Base-by-base conservation (phyloP, 2,329 filamentous ascomycete genomes). In the Microascus cirrosus region DNA sequence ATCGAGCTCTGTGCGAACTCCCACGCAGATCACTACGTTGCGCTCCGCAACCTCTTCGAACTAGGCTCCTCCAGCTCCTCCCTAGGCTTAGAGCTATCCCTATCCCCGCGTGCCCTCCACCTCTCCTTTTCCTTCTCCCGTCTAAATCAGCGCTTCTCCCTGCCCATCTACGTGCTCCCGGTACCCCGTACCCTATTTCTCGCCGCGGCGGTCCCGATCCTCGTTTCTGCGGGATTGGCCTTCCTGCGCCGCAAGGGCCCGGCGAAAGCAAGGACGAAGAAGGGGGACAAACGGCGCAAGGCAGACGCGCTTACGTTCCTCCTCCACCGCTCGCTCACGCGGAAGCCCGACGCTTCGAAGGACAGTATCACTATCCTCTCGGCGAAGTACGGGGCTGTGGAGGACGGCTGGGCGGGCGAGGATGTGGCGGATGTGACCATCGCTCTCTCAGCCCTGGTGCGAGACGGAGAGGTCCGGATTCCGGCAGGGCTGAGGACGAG, bases 391-490 rank as follows among this genome's bases (percentile, higher is more conserved):
- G 77, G 77, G 24, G 69, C 75, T 18, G 64, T 65, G 25, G 63
- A 65, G 12, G 61, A 62, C n/a, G 61, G 62, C 15, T 69, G 70
- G 63, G 65, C 67, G n/a, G 66, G 66, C 15, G 73, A 74, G 50
- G 74, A 77, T 62, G 74, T 77, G 13, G 76, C 75, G 25, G 77
- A 80, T 59, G 77, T 79, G 20, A 79, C 75, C 3, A 68, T 78
- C 13, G 73, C 76, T 3, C 62, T 79, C 32, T 73, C 73, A 18
- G 74, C 75, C n/a, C 64, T 79, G 39, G 69, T 79, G 36, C 69
- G 73, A 58, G 69, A 66, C 0, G 65, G 69, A 5, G 60, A 63
- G 51, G 60, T 78, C 13, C 58, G 64, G 3, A 74, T 77, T 39
- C 74, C 75, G 0, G 58, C 58, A 2, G 73, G 74, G 0, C 63